A percentile compares a stretch with the other conserved stretches of the same genome.
These are phyloP conservation scores for Aspergillus floridensis DNA, from an alignment of 2,329 filamentous ascomycete genomes.

Conservation along the genomic window DNA sequence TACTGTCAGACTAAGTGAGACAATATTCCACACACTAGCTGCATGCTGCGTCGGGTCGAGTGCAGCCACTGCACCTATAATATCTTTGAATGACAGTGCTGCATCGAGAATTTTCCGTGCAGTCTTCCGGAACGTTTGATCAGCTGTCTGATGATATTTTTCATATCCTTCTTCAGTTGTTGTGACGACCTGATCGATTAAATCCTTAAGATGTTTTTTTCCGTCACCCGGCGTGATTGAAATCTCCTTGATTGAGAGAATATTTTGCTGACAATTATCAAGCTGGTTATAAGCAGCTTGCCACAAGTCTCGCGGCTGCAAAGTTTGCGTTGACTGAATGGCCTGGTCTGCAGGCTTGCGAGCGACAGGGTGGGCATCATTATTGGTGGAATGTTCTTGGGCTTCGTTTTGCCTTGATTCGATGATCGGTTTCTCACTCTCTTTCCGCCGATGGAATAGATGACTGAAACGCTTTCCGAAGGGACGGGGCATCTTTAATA, in stretches of 20 bases:
- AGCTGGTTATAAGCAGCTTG: background rate
- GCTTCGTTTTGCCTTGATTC: too few relatives aligned
- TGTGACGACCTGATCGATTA: slow-evolving; percentile 14
- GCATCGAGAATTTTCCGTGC: slow-evolving; percentile 15
- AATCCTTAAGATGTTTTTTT: background rate
- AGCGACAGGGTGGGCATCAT: rapidly evolving
- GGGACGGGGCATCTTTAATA: background rate
- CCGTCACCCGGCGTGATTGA: background rate
- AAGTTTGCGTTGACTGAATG: too few relatives aligned
- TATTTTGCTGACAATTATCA: slow-evolving; percentile 3
- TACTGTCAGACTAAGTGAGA: slow-evolving; percentile 21
- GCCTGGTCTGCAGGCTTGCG: too few relatives aligned
- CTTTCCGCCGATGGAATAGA: too few relatives aligned
- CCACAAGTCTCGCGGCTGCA: too few relatives aligned
- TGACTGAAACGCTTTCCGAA: too few relatives aligned
- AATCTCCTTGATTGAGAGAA: background rate
- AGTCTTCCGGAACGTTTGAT: background rate
- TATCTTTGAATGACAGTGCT: slow-evolving; percentile 15
- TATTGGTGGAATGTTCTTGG: too few relatives aligned
- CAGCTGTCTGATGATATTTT: slow-evolving; percentile 10
- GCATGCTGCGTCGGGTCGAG: slow-evolving; percentile 18
- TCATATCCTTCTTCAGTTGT: slow-evolving; percentile 13
- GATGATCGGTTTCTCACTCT: too few relatives aligned
- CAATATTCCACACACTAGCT: slow-evolving; percentile 17
- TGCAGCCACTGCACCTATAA: slow-evolving; percentile 10